Conservation (phyloP, 495 filamentous ascomycete genomes). For the Cercophora sp. region DNA sequence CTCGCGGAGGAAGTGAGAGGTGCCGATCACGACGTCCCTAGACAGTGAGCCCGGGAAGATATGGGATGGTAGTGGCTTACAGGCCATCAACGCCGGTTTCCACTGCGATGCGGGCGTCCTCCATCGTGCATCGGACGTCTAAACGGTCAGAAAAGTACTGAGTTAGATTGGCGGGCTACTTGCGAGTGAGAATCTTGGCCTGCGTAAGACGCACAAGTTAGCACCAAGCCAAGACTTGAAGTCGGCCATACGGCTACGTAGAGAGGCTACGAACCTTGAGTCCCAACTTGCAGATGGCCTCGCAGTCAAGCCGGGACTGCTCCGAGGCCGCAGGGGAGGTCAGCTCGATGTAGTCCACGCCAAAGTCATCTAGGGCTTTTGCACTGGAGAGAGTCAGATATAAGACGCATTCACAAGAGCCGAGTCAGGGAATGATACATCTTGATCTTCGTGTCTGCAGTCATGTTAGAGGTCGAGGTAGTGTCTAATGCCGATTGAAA, state of each 20-base stretch:
- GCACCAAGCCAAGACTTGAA: too few species aligned
- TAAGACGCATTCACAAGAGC: not conserved
- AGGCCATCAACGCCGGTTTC: constrained; percentile 60
- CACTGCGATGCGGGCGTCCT: constrained; percentile 78
- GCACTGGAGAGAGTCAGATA: not conserved
- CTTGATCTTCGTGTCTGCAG: constrained; percentile 68
- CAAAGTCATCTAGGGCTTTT: constrained; percentile 72
- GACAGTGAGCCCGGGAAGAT: not conserved
- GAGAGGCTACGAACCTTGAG: constrained; percentile 50
- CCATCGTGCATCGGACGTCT: constrained; percentile 82
- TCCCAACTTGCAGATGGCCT: constrained; percentile 80
- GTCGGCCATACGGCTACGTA: constrained; percentile 16
- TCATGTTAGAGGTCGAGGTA: not conserved
- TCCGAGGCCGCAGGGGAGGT: constrained; percentile 71
- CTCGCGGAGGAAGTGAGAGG: constrained; percentile 76
- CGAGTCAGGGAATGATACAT: constrained; percentile 38
- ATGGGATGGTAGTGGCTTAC: constrained; percentile 10
- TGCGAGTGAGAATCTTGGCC: constrained; percentile 23
- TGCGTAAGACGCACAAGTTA: constrained; percentile 37
- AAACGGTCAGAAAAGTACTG: too few species aligned
- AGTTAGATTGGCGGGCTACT: not conserved
- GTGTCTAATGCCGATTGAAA: not conserved
- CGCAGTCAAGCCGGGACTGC: constrained; percentile 69
- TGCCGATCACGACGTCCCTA: constrained; percentile 79
- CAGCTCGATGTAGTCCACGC: constrained; percentile 83